Conservation (phyloP, 306 rosid genomes). For the Lathyrus oleraceus region DNA sequence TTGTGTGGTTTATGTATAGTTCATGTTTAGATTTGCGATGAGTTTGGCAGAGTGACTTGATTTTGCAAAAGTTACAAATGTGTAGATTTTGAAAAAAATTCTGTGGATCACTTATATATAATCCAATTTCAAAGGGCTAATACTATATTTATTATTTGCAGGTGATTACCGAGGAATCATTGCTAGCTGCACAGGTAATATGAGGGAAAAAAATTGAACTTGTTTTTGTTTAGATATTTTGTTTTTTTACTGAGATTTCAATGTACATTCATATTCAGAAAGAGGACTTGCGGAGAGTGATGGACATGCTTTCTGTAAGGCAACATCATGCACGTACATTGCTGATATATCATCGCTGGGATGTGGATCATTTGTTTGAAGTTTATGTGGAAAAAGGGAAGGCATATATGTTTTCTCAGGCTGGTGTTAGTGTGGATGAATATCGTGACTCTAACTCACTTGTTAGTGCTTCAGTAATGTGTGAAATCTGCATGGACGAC, state of each 20-base stretch:
- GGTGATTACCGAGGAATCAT: constrained; percentile 82
- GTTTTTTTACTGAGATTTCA: constrained; percentile 26
- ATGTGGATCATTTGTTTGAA: constrained; percentile 67
- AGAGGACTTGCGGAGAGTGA: constrained; percentile 84
- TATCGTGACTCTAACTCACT: constrained; percentile 37
- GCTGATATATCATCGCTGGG: constrained; percentile 90
- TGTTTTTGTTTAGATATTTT: not conserved
- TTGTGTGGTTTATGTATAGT: not conserved
- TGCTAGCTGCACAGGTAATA: constrained; percentile 78
- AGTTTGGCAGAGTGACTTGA: not conserved
- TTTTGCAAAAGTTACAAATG: no score
- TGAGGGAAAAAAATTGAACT: not conserved
- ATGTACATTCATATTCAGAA: constrained; percentile 47
- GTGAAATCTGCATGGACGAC: constrained; percentile 82
- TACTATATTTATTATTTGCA: constrained; percentile 19
- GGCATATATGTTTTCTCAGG: constrained; percentile 55
- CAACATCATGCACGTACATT: constrained; percentile 86
- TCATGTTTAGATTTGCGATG: no score
- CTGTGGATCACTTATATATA: not conserved
- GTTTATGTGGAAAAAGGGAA: constrained; percentile 76
- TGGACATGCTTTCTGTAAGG: constrained; percentile 72
- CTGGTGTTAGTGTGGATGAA: constrained; percentile 73
- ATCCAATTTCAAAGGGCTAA: not conserved
- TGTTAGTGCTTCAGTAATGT: constrained; percentile 44
- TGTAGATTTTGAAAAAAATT: no score